These are phyloP conservation scores for Seminavis robusta DNA, from an alignment of 108 stramenopile genomes.

Conservation along the genomic window DNA sequence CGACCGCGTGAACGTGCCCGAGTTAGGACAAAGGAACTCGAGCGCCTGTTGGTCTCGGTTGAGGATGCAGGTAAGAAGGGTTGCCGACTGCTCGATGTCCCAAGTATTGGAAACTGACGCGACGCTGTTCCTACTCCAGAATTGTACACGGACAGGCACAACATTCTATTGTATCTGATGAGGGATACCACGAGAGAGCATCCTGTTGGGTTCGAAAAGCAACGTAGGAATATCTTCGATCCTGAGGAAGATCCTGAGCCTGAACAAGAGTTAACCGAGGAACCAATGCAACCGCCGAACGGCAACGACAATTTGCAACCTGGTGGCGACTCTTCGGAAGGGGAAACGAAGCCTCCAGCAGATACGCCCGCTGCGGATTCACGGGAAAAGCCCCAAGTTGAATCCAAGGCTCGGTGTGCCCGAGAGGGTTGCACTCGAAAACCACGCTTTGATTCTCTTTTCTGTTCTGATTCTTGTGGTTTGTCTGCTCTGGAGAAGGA, in stretches of 20 bases:
- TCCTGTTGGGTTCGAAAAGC: conserved; percentile 74
- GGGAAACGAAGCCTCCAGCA: not conserved
- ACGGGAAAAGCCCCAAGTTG: not conserved
- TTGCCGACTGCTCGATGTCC: not conserved
- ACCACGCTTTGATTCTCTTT: conserved; percentile 76
- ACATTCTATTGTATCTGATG: conserved; percentile 81
- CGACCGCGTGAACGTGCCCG: conserved; percentile 59
- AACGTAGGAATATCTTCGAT: conserved; percentile 70
- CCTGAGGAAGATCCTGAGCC: conserved; percentile 55
- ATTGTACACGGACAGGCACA: conserved; percentile 76
- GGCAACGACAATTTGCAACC: not conserved
- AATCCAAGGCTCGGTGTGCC: conserved; percentile 36
- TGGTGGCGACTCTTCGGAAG: not conserved
- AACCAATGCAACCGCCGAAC: not conserved
- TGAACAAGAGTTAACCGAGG: not conserved
- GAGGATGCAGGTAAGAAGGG: conserved; percentile 72
- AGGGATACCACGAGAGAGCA: conserved; percentile 52
- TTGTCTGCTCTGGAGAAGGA: conserved; percentile 62
- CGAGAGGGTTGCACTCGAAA: conserved; percentile 47
- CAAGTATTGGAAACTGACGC: not conserved
- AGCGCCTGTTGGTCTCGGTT: conserved; percentile 57
- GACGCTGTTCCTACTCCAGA: too few relatives aligned
- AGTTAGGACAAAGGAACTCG: conserved; percentile 66
- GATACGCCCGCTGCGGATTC: not conserved
- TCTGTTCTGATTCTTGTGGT: conserved; percentile 85